Evolutionary conservation across 2,329 filamentous ascomycete genomes (phyloP).

Genomic region (Chaetomium sp.): DNA sequence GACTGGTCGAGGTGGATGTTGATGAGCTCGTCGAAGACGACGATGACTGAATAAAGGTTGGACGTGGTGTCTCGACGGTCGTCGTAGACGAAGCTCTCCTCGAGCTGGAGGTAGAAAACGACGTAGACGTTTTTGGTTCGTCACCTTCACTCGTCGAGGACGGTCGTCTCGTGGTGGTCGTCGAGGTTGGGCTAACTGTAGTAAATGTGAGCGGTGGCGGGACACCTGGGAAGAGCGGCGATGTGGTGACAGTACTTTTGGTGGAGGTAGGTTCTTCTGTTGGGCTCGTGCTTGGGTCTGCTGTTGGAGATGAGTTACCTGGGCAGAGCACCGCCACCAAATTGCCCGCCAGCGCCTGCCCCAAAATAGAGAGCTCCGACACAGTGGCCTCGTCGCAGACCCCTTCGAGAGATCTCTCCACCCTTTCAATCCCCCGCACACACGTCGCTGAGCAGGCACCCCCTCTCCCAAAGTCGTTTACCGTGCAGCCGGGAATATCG

Average conservation of each 20-base stretch:
- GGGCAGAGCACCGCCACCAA: slow-evolving; percentile 34
- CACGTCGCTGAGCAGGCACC: slow-evolving; percentile 35
- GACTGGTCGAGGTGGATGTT: background rate
- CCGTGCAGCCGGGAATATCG: slow-evolving; percentile 33
- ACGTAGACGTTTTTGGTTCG: background rate
- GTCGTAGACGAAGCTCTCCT: background rate
- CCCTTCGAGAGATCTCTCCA: slow-evolving; percentile 63
- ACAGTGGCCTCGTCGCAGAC: slow-evolving; percentile 68
- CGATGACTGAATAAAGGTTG: background rate
- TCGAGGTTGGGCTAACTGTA: slow-evolving; percentile 12
- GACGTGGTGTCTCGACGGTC: background rate
- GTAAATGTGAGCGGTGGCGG: slow-evolving; percentile 11
- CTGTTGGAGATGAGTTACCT: slow-evolving; percentile 1
- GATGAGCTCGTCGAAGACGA: background rate
- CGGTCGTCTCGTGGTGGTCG: slow-evolving; percentile 4
- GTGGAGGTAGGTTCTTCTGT: background rate
- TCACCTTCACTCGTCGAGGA: background rate
- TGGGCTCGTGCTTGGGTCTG: background rate
- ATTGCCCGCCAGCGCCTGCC: slow-evolving; percentile 31
- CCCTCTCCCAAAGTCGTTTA: slow-evolving; percentile 31
- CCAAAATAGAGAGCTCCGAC: slow-evolving; percentile 30
- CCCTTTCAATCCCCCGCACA: slow-evolving; percentile 58
- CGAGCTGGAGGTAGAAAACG: background rate
- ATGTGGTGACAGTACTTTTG: background rate
- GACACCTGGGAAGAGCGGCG: background rate